phyloP scores from a whole-genome alignment of 2,329 filamentous ascomycete species.

The Emericellopsis cladophorae region DNA sequence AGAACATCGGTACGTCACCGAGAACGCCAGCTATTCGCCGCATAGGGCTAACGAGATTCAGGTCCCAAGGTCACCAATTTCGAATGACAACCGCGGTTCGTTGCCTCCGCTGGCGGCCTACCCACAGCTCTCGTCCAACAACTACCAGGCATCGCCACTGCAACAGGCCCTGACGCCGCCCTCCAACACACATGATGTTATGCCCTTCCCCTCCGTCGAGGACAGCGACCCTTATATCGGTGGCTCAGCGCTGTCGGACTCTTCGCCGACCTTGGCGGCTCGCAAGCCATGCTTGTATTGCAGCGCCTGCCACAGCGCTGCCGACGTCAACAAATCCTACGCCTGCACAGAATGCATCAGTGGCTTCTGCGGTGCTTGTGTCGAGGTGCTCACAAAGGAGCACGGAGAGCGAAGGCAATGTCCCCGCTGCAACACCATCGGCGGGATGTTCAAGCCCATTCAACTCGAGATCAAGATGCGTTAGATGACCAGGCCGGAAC shows the following conservation, averaged over 20 bases:
- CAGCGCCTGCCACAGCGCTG: constrained; percentile 70
- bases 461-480: constrained; percentile 61
- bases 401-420: constrained; percentile 66
- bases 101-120: constrained; percentile 46
- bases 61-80: constrained; percentile 54
- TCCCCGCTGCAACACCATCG: constrained; percentile 66
- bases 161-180: constrained; percentile 86
- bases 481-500: not conserved
- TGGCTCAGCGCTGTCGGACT: constrained; percentile 49
- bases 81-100: constrained; percentile 49
- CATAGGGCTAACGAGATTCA: constrained; percentile 13
- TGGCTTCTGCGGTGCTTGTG: constrained; percentile 79
- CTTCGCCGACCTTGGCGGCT: constrained; percentile 62
- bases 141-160: constrained; percentile 80
- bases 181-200: constrained; percentile 51
- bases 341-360: constrained; percentile 96
- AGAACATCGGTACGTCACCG: constrained; percentile 62
- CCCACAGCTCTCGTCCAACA: constrained; percentile 47
- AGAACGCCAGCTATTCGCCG: not conserved
- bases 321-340: constrained; percentile 69
- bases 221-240: constrained; percentile 62
- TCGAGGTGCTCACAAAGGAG: constrained; percentile 66
- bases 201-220: constrained; percentile 79
- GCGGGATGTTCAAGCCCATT: constrained; percentile 73
- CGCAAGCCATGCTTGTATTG: constrained; percentile 85